Percentiles rank a stretch among this genome's conserved stretches.
Evolutionary conservation across 106 monocot genomes (phyloP).

Genomic region (Apostasia ramifera): DNA sequence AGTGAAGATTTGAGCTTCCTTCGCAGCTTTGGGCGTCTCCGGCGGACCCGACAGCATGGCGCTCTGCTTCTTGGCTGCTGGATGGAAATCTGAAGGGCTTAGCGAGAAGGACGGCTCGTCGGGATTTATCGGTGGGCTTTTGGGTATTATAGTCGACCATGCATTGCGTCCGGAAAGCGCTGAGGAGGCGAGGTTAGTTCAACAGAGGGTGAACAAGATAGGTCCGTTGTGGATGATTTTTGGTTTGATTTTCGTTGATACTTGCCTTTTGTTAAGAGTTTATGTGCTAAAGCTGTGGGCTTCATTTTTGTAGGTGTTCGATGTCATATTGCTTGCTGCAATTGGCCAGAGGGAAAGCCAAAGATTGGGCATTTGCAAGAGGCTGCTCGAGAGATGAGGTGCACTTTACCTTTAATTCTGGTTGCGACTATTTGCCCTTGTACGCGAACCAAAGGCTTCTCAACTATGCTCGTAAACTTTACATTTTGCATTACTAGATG

Average conservation of each 20-base stretch:
- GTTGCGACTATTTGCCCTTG: not conserved
- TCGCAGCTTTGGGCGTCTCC: constrained; percentile 84
- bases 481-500: no score
- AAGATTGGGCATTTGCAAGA: constrained; percentile 77
- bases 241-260: not conserved
- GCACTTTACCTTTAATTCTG: not conserved
- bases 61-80: constrained; percentile 68
- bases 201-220: constrained; percentile 51
- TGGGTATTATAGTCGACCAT: constrained; percentile 93
- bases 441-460: no score
- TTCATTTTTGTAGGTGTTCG: constrained; percentile 46
- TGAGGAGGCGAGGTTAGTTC: constrained; percentile 67
- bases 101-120: constrained; percentile 6
- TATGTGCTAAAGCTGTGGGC: not conserved
- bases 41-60: constrained; percentile 97
- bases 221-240: constrained; percentile 33
- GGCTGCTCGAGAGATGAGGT: constrained; percentile 91
- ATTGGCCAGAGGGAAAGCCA: constrained; percentile 69
- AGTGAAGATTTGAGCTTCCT: not conserved
- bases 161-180: constrained; percentile 64
- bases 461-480: no score
- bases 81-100: constrained; percentile 55
- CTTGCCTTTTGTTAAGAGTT: not conserved
- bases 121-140: constrained; percentile 59
- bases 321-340: constrained; percentile 67